Evolutionary conservation across 371 early-diverging fungal genomes (phyloP).

Genomic region (Apophysomyces sp.): DNA sequence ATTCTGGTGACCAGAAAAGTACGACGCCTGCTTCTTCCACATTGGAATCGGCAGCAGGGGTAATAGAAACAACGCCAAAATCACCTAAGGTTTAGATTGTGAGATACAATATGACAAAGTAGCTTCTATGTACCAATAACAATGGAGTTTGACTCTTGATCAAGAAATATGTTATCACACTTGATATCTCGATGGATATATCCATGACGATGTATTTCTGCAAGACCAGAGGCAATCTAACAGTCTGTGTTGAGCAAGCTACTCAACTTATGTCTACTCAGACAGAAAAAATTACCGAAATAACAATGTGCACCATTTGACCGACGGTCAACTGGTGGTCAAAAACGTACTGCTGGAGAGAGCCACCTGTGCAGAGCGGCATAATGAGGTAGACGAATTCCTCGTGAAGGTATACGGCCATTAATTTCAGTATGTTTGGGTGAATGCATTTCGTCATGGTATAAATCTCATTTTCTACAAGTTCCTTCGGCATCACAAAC

Average conservation of each 20-base stretch:
- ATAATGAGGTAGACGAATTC: slow-evolving; percentile 51
- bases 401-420: slow-evolving; percentile 43
- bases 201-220: slow-evolving; percentile 44
- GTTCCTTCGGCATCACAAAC: slow-evolving; percentile 53
- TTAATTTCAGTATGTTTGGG: slow-evolving; percentile 40
- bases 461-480: slow-evolving; percentile 53
- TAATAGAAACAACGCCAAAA: slow-evolving; percentile 52
- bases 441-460: slow-evolving; percentile 53
- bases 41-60: slow-evolving; percentile 46
- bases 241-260: neutral
- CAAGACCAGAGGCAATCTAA: slow-evolving; percentile 48
- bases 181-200: slow-evolving; percentile 56
- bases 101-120: neutral
- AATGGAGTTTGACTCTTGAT: slow-evolving; percentile 33
- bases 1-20: slow-evolving; percentile 54
- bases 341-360: slow-evolving; percentile 49
- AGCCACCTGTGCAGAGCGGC: slow-evolving; percentile 52
- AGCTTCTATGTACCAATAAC: slow-evolving; percentile 36
- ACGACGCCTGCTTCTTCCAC: slow-evolving; percentile 55
- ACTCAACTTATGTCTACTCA: neutral
- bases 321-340: slow-evolving; percentile 47
- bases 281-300: slow-evolving; percentile 27
- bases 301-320: slow-evolving; percentile 45
- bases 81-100: slow-evolving; percentile 32
- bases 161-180: slow-evolving; percentile 51